Evolutionary conservation across 2,329 filamentous ascomycete species (phyloP).

Genomic region (Aspergillus pseudoviridinutans): DNA sequence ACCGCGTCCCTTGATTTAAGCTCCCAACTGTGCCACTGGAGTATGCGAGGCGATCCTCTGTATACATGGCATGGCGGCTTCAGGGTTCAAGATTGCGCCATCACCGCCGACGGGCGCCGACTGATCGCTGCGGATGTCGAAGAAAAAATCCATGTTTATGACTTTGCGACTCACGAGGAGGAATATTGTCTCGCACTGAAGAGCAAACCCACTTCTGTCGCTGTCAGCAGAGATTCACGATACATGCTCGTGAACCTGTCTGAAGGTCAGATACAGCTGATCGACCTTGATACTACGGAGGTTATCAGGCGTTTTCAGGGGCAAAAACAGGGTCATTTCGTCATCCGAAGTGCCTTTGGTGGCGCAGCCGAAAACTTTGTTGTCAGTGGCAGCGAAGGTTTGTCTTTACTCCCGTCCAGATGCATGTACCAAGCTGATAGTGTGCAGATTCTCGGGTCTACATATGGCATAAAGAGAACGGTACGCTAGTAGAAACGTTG

Average conservation of each 20-base stretch:
- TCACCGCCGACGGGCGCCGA: conserved; percentile 74
- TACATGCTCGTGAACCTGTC: conserved; percentile 78
- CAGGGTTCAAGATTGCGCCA: conserved; percentile 78
- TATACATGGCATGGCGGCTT: conserved; percentile 67
- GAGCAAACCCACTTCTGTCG: conserved; percentile 70
- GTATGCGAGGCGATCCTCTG: conserved; percentile 57
- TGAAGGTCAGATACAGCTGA: conserved; percentile 70
- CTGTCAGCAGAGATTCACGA: conserved; percentile 75
- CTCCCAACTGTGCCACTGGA: conserved; percentile 67
- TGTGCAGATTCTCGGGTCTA: conserved; percentile 63
- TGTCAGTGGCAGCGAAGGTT: conserved; percentile 85
- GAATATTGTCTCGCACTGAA: conserved; percentile 70
- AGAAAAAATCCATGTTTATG: conserved; percentile 73
- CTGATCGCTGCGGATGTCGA: conserved; percentile 73
- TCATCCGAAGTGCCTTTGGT: conserved; percentile 81
- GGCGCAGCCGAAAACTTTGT: conserved; percentile 91
- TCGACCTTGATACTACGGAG: conserved; percentile 70
- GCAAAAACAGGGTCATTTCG: conserved; percentile 67
- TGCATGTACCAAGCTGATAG: not conserved
- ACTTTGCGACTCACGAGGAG: conserved; percentile 69
- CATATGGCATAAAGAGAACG: conserved; percentile 87
- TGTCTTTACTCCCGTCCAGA: conserved; percentile 12
- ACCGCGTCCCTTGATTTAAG: conserved; percentile 70
- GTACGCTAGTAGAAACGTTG: conserved; percentile 69
- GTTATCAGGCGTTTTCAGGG: conserved; percentile 72